Base-by-base conservation (phyloP, 2,329 filamentous ascomycete species). In the Cercospora canescens region DNA sequence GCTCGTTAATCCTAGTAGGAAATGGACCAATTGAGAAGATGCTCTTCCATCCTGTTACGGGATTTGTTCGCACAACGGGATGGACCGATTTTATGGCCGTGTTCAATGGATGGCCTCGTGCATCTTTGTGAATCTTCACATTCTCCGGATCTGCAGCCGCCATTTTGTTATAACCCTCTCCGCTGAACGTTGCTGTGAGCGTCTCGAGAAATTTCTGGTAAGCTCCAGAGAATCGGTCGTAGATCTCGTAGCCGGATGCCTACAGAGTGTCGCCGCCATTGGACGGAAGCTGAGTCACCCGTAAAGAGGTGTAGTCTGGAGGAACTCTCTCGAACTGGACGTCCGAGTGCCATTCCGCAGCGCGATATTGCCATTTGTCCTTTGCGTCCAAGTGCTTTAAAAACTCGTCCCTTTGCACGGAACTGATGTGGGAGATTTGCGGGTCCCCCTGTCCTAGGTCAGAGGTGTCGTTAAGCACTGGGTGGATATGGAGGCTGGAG, bases 181-280 rank as follows among this genome's bases (percentile, higher is more conserved):
- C 66, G 26, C 60, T 62, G 62, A 73, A 86, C 0, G 84, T 86
- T 2, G 83, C 87, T 0, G 86, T 89, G 6, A 90, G 77, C 0
- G 76, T 76, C 64, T 90, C 87, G 39, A 90, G 80, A 76, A 90
- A 89, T 30, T 78, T 78, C 62, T 85, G 86, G 55, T 86, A 85
- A 0, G 85, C 79, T 1, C 80, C 77, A 3, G 85, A 87, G 66
- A 91, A 81, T 18, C 86, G 83, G 72, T 91, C 88, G 72, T 89
- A 91, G 18, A 89, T 77, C 70, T 91, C 88, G 72, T 90, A 90
- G 0, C 87, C 87, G 0, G 87, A 89, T 0, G 88, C 88, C 88
- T 88, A 91, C 4, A 91, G 82, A 0, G 89, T 90, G 74, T 89
- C 73, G 28, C 74, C 72, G 45, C 87, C 87, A 0, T 83, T 87